Base-by-base conservation (phyloP, 192 early-diverging fungal genomes). In the Rhizoclosmatium globosum region DNA sequence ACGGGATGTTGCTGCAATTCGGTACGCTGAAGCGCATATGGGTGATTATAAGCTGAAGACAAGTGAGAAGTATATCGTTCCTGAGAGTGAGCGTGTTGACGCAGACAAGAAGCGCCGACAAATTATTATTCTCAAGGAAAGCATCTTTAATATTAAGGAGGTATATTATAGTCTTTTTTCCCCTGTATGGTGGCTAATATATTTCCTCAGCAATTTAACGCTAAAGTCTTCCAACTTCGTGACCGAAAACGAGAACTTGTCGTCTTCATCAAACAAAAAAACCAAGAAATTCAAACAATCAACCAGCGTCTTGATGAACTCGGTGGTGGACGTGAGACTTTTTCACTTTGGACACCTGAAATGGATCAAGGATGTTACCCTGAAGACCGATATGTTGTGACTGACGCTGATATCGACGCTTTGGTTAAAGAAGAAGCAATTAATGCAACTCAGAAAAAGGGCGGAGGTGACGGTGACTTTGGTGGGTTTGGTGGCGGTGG, bases 41-140 rank as follows among this genome's bases (percentile, higher is more conserved):
- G 90, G 90, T 23, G 90, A 92, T 57, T 92, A 90, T 77, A 92
- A 92, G 78, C 81, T 92, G 38, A 92, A 92, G 72, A 86, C 87
- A 9, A 83, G 85, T 23, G 87, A 87, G 48, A 91, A 92, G n/a
- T 92, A 92, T 77, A 91, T 92, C 79, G 90, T 92, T 1, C 90
- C 90, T 9, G 90, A 91, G 60, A 89, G 85, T 71, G 90, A 92
- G 64, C 60, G 89, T 38, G 86, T 92, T 38, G 88, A 92, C 77
- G 90, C 89, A 1, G 90, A 92, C 47, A 92, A 91, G 71, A 92
- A 92, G 69, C 79, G 83, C 42, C 57, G 85, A 23, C 90, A 92
- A 76, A 86, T 91, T 39, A 19, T 87, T 50, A 57, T 92, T 41
- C 71, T 92, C 44, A 87, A 86, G 58, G 82, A 89, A 62, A 90